phyloP scores from a whole-genome alignment of 768 basidiomycete genomes.

The Mycena amicta region DNA sequence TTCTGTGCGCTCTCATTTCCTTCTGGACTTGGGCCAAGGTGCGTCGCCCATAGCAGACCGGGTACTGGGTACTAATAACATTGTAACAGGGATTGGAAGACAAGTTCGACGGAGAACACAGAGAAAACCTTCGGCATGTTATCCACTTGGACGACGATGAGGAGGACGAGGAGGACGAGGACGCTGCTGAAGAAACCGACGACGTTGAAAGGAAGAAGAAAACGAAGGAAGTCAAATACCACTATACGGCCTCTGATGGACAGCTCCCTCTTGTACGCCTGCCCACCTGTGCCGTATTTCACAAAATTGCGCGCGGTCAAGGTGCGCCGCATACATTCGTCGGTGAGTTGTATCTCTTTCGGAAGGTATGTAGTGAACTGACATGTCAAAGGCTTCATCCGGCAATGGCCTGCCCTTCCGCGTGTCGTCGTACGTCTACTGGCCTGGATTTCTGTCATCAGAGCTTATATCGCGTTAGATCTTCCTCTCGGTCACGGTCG shows the following conservation, averaged over 20 bases:
- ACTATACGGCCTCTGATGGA: constrained; percentile 19
- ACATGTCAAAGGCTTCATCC: constrained; percentile 48
- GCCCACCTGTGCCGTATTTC: constrained; percentile 58
- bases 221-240: constrained; percentile 22
- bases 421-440: constrained; percentile 54
- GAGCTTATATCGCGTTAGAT: constrained; percentile 28
- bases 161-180: constrained; percentile 21
- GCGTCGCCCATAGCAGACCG: constrained; percentile 5
- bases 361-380: not conserved
- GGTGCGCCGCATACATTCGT: constrained; percentile 70
- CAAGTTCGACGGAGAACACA: constrained; percentile 57
- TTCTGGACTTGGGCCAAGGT: constrained; percentile 72
- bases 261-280: constrained; percentile 41
- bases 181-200: constrained; percentile 30
- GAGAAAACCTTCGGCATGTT: constrained; percentile 56
- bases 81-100: constrained; percentile 56
- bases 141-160: constrained; percentile 36
- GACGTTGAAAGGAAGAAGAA: not conserved
- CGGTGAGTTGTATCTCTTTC: constrained; percentile 36
- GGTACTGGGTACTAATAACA: not conserved
- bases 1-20: constrained; percentile 55
- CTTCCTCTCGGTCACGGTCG: constrained; percentile 60
- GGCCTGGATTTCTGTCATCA: not conserved
- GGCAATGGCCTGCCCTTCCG: constrained; percentile 72
- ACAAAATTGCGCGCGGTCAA: constrained; percentile 52